Percentiles rank a stretch among this genome's conserved stretches.
These are phyloP conservation scores for Sporothrix variecibatus DNA, from an alignment of 2,329 filamentous ascomycete species.

Conservation along the genomic window DNA sequence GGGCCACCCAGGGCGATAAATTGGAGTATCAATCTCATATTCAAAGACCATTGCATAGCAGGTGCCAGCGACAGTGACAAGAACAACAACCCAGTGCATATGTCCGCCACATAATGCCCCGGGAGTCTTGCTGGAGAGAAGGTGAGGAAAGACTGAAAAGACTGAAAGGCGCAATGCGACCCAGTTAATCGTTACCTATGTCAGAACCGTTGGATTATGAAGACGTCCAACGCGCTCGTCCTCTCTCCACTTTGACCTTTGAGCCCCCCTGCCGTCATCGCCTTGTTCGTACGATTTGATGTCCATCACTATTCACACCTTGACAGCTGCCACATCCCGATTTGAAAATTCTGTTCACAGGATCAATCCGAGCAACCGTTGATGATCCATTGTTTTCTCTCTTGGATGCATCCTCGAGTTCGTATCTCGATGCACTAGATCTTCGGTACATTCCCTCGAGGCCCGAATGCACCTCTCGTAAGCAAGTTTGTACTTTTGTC, in stretches of 20 bases:
- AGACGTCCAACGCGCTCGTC: background rate
- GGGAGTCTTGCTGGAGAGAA: conserved; percentile 3
- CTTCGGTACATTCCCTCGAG: background rate
- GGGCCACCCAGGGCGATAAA: background rate
- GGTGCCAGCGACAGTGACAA: background rate
- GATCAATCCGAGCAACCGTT: background rate
- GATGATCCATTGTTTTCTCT: background rate
- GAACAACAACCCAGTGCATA: background rate
- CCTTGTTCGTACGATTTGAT: background rate
- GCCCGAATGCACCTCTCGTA: background rate
- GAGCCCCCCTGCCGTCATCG: background rate
- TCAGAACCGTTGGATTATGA: background rate
- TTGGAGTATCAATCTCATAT: background rate
- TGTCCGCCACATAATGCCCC: background rate
- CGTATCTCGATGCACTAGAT: background rate
- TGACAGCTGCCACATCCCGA: background rate
- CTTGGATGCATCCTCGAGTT: background rate
- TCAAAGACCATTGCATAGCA: conserved; percentile 5
- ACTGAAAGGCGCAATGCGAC: background rate
- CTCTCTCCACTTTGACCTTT: background rate
- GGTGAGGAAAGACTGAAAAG: background rate
- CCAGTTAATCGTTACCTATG: background rate
- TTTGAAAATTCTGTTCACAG: background rate
- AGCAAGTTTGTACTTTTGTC: background rate
- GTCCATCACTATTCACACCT: conserved; percentile 2